Evolutionary conservation across 768 basidiomycete species (phyloP), one percentile per base, ranked within the genome.

Genomic region (Leccinum variicolor): DNA sequence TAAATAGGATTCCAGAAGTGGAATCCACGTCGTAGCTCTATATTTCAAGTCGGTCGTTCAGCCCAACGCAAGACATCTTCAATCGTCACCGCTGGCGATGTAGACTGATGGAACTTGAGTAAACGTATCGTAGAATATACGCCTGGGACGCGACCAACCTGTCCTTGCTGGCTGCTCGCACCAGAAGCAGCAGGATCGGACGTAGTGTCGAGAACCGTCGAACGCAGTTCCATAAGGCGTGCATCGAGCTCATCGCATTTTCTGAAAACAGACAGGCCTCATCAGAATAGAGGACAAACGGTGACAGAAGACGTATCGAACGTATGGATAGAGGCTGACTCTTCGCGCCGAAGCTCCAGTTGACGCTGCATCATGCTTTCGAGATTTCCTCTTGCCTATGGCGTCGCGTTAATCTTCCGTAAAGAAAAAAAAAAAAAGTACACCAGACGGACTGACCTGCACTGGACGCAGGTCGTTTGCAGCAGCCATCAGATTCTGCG

Each of bases 401-500:
- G 19, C 17, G 25, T 29, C 33, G n/a, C 13, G 10, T 63, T 26
- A 29, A 29, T 48, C 33, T 53, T 58, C 26, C 56, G 31, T 17
- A 17, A 48, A 26, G 25, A 7, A 21, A 19, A 25, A 6, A 25
- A 6, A 19, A 17, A n/a, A n/a, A n/a, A n/a, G n/a, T 26, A 39
- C 33, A 57, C 28, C n/a, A 52, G 52, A 48, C 54, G 45, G 61
- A 67, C 73, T 11, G 25, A 86, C 92, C 81, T 95, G 93, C 5
- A 94, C 89, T 1, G 92, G 93, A 25, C 94, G 83, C 52, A 95
- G 74, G 64, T 94, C 92, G 66, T 96, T 96, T 39, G 90, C 90
- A 17, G 90, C 89, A 14, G 87, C 90, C 84, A 94, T 91, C 56
- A 96, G 80, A 69, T 95, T 96, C 70, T 92, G 89, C 7, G 84